Conservation (phyloP, 306 rosid species). For the Cicer yamashitae region DNA sequence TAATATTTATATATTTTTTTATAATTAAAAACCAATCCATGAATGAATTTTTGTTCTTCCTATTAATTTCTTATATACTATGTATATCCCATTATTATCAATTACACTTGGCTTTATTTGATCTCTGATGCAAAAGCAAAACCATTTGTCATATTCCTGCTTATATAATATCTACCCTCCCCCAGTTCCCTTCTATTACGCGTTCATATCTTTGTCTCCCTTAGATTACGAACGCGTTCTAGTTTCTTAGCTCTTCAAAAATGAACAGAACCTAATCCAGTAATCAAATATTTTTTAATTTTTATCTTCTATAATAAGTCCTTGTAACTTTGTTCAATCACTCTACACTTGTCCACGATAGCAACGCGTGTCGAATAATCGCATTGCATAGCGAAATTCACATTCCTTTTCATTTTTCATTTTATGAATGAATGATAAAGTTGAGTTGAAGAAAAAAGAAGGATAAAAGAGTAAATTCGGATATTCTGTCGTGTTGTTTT, state of each 20-base stretch:
- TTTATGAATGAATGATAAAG: not conserved
- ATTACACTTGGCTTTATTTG: not conserved
- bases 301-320: not conserved
- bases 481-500: not conserved
- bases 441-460: not conserved
- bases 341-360: conserved; percentile 33
- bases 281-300: not conserved
- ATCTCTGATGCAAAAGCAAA: conserved; percentile 24
- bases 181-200: not conserved
- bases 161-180: too few relatives aligned
- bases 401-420: not conserved
- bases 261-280: not conserved
- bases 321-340: conserved; percentile 13
- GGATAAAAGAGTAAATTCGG: not conserved
- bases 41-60: conserved; percentile 25
- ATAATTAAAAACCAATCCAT: conserved; percentile 15
- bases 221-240: conserved; percentile 41
- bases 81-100: conserved; percentile 31
- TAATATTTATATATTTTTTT: conserved; percentile 5
- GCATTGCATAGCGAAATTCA: conserved; percentile 15
- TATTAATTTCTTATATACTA: not conserved
- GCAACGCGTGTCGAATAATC: conserved; percentile 19
- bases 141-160: conserved; percentile 31
- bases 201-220: conserved; percentile 48
- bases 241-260: conserved; percentile 37